Percentiles rank a stretch among this genome's conserved stretches.
Conservation (phyloP, 257 asterid species). For the Solanum peruvianum region DNA sequence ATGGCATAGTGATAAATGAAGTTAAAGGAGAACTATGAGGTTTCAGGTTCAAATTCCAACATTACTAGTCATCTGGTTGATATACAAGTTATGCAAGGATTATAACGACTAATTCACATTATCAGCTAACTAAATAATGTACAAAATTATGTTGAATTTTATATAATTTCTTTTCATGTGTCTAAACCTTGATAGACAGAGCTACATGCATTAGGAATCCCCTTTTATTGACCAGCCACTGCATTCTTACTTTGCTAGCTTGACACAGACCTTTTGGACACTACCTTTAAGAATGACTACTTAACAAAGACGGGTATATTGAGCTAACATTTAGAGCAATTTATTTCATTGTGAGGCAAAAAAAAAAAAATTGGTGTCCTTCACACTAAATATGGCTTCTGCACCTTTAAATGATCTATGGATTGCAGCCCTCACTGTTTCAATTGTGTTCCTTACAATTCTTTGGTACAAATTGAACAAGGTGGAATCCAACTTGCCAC, state of each 20-base stretch:
- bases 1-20: background rate
- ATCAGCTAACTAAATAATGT: background rate
- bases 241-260: background rate
- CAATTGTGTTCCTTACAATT: background rate
- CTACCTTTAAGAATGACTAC: background rate
- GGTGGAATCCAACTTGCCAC: conserved; percentile 11
- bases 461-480: background rate
- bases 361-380: background rate
- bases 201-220: background rate
- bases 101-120: background rate
- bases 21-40: background rate
- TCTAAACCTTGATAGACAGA: background rate
- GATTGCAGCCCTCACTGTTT: background rate
- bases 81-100: background rate
- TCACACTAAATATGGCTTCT: background rate
- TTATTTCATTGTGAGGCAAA: background rate
- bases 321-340: background rate
- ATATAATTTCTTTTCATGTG: background rate
- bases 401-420: background rate
- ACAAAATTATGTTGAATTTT: background rate
- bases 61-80: background rate
- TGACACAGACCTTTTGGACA: background rate
- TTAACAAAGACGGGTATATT: background rate
- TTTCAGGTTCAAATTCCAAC: background rate
- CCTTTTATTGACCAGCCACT: background rate